Evolutionary conservation across 176 grass and related monocot genomes (phyloP), one percentile per base, ranked within the genome.

Genomic region (Lolium multiflorum): DNA sequence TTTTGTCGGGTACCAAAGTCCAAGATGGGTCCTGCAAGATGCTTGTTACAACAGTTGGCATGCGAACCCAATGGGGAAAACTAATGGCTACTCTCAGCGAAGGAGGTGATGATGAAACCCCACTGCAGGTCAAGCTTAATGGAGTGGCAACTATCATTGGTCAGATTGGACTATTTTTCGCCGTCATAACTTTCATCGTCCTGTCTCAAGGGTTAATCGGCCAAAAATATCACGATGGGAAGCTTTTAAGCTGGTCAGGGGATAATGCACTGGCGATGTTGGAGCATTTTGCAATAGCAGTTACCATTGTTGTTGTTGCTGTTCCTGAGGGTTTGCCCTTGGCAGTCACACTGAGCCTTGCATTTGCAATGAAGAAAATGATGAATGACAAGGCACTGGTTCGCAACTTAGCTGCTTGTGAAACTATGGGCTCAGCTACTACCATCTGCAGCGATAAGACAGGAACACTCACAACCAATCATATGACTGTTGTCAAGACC

Each of bases 361-460:
- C 94, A 62, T 99, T 99, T 85, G 94, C 97, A 78, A 96, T 99
- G 97, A 99, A 99, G 86, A 99, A 99, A 87, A 99, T 99, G 97
- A 99, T 99, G 97, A 94, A 99, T 92, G 97, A 99, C 84, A 99
- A 94, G 76, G 94, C 97, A 52, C 67, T 99, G 25, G 94, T 99
- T 38, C 97, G 92, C 26, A 71, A 99, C 87, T 88, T 96, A 83
- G 92, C 97, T 57, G 97, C 97, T 82, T 99, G 97, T 85, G 97
- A 99, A 66, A 99, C 97, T 80, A 99, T 99, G 97, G 97, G 97
- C 26, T 99, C 97, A 80, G 94, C 94, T 15, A 96, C 94, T n/a
- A 87, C 94, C 57, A 99, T 99, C 60, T 96, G 97, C 87, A 99
- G 97, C 11, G 97, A 99, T 68, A 99, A 99, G 84, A 96, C 97